Conservation (phyloP, 257 asterid species). For the Penstemon barbatus region DNA sequence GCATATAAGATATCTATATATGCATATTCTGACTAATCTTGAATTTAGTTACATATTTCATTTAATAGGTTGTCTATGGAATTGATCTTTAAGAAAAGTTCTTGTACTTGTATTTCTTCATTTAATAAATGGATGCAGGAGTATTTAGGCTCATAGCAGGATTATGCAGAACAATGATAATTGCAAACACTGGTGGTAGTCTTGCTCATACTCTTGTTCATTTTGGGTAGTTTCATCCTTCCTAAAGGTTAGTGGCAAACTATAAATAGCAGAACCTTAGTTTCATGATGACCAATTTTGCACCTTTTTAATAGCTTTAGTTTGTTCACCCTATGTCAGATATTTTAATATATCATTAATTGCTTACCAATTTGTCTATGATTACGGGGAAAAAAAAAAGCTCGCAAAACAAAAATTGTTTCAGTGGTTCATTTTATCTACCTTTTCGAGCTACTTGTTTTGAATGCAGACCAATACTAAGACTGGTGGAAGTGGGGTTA, state of each 20-base stretch:
- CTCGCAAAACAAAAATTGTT: too few species aligned
- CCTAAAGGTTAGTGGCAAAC: slow-evolving; percentile 43
- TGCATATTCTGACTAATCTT: too few species aligned
- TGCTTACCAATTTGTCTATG: too few species aligned
- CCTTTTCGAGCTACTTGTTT: not conserved
- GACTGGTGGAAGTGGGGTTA: slow-evolving; percentile 75
- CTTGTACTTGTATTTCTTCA: not conserved
- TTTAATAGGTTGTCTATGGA: too few species aligned
- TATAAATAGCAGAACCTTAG: not conserved
- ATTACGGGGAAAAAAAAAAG: too few species aligned
- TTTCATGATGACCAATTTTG: not conserved
- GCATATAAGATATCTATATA: too few species aligned
- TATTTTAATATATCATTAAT: too few species aligned
- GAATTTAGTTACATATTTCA: too few species aligned
- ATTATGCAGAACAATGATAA: slow-evolving; percentile 54
- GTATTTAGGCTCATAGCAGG: slow-evolving; percentile 52
- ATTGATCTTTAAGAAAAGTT: too few species aligned
- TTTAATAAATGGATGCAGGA: slow-evolving; percentile 67
- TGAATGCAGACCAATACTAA: slow-evolving; percentile 47
- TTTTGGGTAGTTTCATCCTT: slow-evolving; percentile 64
- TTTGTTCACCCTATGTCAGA: too few species aligned
- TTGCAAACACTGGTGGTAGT: slow-evolving; percentile 62
- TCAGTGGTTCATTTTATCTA: too few species aligned
- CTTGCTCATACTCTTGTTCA: slow-evolving; percentile 49
- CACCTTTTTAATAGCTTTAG: too few species aligned